Conservation (phyloP, 2,329 filamentous ascomycete genomes). For the Calonectria ilicicola region DNA sequence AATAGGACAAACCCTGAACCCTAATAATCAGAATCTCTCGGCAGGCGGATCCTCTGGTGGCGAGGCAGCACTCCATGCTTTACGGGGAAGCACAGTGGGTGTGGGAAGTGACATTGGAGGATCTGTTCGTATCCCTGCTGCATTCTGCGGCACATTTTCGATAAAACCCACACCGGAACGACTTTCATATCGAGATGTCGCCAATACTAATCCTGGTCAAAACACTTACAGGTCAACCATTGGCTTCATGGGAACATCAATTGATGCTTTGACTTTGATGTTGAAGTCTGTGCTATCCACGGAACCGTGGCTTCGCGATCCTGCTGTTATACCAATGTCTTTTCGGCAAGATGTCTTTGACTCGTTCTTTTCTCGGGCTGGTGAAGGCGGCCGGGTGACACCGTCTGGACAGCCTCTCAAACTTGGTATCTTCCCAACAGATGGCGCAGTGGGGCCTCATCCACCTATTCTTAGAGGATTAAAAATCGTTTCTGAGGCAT, state of each 20-base stretch:
- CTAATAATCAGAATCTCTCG: constrained; percentile 46
- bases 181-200: constrained; percentile 33
- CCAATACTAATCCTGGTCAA: constrained; percentile 61
- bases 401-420: constrained; percentile 53
- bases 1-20: constrained; percentile 49
- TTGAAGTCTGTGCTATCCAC: constrained; percentile 67
- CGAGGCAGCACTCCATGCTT: constrained; percentile 48
- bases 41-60: constrained; percentile 53
- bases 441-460: constrained; percentile 62
- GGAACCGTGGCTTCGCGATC: constrained; percentile 75
- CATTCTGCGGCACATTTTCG: constrained; percentile 37
- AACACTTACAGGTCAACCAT: constrained; percentile 72
- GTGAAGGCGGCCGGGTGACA: not conserved
- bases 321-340: constrained; percentile 73
- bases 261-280: constrained; percentile 65
- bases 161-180: constrained; percentile 35
- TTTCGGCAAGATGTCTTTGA: constrained; percentile 66
- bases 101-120: constrained; percentile 52
- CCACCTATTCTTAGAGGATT: constrained; percentile 65
- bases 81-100: constrained; percentile 48
- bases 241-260: constrained; percentile 70
- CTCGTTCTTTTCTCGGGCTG: constrained; percentile 50
- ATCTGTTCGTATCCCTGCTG: constrained; percentile 47
- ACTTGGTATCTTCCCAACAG: constrained; percentile 66
- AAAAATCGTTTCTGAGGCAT: not conserved